phyloP scores from a whole-genome alignment of 2,329 filamentous ascomycete genomes.

The Penicillium sp. region DNA sequence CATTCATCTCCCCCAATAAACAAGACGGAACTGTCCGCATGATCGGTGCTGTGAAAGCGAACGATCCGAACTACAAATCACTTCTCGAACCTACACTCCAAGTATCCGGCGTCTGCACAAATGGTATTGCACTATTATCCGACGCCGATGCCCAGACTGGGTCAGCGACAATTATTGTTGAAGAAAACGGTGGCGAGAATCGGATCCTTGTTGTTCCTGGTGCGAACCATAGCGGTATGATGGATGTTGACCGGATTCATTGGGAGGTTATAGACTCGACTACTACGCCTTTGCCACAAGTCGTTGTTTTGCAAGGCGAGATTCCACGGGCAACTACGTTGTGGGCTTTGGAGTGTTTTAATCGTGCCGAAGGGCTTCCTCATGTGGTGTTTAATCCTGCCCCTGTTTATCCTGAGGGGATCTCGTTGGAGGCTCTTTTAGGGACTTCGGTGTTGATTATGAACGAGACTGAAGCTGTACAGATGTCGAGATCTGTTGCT shows the following conservation, averaged over 20 bases:
- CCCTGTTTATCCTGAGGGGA: conserved; percentile 68
- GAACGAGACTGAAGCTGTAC: conserved; percentile 27
- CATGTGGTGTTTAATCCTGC: conserved; percentile 77
- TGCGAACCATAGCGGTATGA: conserved; percentile 56
- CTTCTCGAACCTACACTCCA: conserved; percentile 56
- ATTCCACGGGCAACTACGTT: conserved; percentile 21
- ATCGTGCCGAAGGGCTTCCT: conserved; percentile 3
- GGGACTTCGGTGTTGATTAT: conserved; percentile 22
- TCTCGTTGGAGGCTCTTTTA: conserved; percentile 49
- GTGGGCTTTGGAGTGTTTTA: conserved; percentile 18
- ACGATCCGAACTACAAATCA: conserved; percentile 60
- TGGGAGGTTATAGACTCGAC: not conserved
- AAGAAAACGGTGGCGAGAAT: conserved; percentile 64
- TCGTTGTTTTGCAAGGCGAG: conserved; percentile 23
- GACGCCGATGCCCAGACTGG: conserved; percentile 16
- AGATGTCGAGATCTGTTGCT: conserved; percentile 23
- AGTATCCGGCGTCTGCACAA: conserved; percentile 60
- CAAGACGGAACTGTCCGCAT: conserved; percentile 56
- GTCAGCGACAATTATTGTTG: conserved; percentile 69
- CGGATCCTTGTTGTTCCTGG: conserved; percentile 69
- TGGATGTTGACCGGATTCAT: conserved; percentile 32
- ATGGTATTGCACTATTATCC: conserved; percentile 54
- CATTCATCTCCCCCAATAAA: conserved; percentile 36
- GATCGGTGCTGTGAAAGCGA: conserved; percentile 65
- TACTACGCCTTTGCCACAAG: not conserved